Evolutionary conservation across 2,329 filamentous ascomycete species (phyloP).

Genomic region (Colletotrichum trifolii): DNA sequence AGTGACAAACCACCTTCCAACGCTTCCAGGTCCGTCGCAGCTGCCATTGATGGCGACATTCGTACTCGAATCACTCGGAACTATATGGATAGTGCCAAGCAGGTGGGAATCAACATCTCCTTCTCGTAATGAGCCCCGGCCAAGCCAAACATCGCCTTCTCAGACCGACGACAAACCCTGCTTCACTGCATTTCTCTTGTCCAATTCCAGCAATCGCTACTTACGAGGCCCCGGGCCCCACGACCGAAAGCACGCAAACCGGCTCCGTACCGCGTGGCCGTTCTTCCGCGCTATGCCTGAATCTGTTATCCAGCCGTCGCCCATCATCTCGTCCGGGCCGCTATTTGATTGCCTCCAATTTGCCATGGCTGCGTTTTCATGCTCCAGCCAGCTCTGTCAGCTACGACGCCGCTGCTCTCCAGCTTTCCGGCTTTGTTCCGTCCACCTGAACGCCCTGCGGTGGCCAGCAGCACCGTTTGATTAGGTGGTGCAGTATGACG

Average conservation of each 20-base stretch:
- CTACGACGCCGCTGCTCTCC: slow-evolving; percentile 13
- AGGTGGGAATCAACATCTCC: neutral
- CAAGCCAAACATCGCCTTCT: neutral
- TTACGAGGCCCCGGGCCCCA: neutral
- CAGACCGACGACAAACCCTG: neutral
- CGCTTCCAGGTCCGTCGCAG: too few species aligned
- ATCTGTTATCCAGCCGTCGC: slow-evolving; percentile 15
- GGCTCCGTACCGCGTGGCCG: slow-evolving; percentile 17
- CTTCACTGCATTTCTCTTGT: slow-evolving; percentile 24
- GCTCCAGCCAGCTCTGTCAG: neutral
- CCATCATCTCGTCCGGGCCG: slow-evolving; percentile 23
- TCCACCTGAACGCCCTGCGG: slow-evolving; percentile 11
- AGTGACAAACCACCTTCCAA: too few species aligned
- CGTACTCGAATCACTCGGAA: too few species aligned
- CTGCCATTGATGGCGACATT: too few species aligned
- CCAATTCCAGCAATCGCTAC: slow-evolving; percentile 18
- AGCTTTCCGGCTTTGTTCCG: slow-evolving; percentile 9
- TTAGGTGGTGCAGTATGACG: slow-evolving; percentile 29
- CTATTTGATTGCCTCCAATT: slow-evolving; percentile 29
- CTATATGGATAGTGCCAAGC: too few species aligned
- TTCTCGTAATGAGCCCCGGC: neutral
- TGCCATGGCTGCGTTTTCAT: slow-evolving; percentile 3
- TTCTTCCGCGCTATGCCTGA: slow-evolving; percentile 17
- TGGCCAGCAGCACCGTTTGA: slow-evolving; percentile 11
- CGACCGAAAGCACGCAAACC: slow-evolving; percentile 19